A percentile compares a stretch with the other conserved stretches of the same genome.
Conservation (phyloP, 495 filamentous ascomycete genomes). For the Viridothelium virens region DNA sequence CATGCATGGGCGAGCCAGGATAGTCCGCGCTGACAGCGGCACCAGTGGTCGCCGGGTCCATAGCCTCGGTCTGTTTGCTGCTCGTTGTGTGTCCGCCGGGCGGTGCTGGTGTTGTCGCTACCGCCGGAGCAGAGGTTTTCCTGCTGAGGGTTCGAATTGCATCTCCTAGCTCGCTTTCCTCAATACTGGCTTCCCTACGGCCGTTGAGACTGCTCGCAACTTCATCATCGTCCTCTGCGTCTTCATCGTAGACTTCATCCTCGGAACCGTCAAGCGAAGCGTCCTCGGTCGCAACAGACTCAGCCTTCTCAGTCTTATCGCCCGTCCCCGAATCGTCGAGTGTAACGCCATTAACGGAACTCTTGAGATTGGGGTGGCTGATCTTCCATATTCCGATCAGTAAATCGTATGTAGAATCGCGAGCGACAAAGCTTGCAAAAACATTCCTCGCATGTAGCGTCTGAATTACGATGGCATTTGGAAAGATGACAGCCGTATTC, state of each 20-base stretch:
- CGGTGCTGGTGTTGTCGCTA: constrained; percentile 37
- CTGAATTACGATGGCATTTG: constrained; percentile 94
- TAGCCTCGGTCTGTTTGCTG: constrained; percentile 43
- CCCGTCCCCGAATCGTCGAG: constrained; percentile 70
- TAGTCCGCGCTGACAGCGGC: constrained; percentile 57
- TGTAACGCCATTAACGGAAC: constrained; percentile 76
- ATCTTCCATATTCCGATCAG: constrained; percentile 98
- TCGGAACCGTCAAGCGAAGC: constrained; percentile 47
- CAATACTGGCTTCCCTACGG: constrained; percentile 50
- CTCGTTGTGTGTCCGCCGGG: constrained; percentile 1
- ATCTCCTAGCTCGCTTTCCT: constrained; percentile 51
- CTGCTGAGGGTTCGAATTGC: constrained; percentile 51
- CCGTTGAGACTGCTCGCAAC: constrained; percentile 53
- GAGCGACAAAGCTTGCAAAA: constrained; percentile 88
- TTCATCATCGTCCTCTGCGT: constrained; percentile 54
- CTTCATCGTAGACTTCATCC: constrained; percentile 57
- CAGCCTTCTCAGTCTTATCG: constrained; percentile 83
- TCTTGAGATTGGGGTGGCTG: constrained; percentile 81
- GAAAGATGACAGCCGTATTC: constrained; percentile 89
- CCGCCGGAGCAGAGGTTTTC: constrained; percentile 57
- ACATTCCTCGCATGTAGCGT: constrained; percentile 91
- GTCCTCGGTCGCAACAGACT: constrained; percentile 49
- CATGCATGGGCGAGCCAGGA: constrained; percentile 77
- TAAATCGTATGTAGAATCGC: constrained; percentile 93
- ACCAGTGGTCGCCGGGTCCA: constrained; percentile 48